phyloP scores from a whole-genome alignment of 306 rosid genomes.

The Medicago truncatula region DNA sequence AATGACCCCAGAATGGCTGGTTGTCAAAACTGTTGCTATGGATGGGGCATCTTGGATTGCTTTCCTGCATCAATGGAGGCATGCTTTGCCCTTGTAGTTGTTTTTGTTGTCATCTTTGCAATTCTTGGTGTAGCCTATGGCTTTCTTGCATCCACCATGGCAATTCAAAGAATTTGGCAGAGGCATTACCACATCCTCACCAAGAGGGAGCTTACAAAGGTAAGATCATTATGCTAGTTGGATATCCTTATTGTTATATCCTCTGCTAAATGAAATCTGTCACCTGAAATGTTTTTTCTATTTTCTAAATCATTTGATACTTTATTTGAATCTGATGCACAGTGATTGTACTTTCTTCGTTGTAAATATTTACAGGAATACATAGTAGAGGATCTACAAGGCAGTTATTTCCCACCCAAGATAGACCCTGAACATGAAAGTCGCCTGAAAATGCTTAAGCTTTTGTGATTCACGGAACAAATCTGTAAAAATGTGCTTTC shows the following conservation, averaged over 20 bases:
- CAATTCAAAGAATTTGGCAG: slow-evolving; percentile 99
- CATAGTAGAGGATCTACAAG: slow-evolving; percentile 88
- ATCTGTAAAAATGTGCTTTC: slow-evolving; percentile 39
- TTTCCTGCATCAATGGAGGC: slow-evolving; percentile 99
- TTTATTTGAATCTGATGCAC: slow-evolving; percentile 18
- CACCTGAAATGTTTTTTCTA: slow-evolving; percentile 1
- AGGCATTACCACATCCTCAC: slow-evolving; percentile 99
- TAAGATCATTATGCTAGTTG: slow-evolving; percentile 32
- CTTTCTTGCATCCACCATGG: slow-evolving; percentile 97
- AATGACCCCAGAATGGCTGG: slow-evolving; percentile 96
- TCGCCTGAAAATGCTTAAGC: slow-evolving; percentile 95
- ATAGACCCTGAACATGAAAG: slow-evolving; percentile 88
- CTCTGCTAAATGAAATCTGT: slow-evolving; percentile 14
- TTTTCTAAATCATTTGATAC: slow-evolving; percentile 24
- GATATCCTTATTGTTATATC: not conserved
- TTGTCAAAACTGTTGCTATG: slow-evolving; percentile 98
- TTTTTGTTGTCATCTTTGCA: slow-evolving; percentile 93
- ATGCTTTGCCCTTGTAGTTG: slow-evolving; percentile 89
- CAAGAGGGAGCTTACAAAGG: slow-evolving; percentile 97
- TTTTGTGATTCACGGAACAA: slow-evolving; percentile 49
- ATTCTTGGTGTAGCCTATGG: slow-evolving; percentile 98
- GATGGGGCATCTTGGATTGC: slow-evolving; percentile 99
- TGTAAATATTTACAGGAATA: slow-evolving; percentile 69
- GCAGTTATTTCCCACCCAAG: slow-evolving; percentile 82
- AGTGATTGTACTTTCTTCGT: not conserved